phyloP scores from a whole-genome alignment of 139 green algal species.

The Volvox africanus region DNA sequence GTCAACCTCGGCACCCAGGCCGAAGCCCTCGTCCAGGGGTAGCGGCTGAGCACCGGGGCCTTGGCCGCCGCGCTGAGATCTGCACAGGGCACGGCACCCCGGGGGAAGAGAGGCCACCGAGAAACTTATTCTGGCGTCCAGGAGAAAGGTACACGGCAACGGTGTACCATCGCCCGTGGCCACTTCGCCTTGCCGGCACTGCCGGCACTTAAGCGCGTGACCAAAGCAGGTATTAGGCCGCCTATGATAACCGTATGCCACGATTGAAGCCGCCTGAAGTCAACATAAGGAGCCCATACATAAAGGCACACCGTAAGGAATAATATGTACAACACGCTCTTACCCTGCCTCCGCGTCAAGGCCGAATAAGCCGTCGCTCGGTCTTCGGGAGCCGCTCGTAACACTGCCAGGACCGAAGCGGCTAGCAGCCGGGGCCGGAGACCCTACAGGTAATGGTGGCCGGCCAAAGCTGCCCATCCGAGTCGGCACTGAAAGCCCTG shows the following conservation, averaged over 20 bases:
- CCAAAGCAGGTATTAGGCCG: no score
- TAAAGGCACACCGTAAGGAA: no score
- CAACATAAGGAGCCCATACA: no score
- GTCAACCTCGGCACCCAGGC: slow-evolving; percentile 16
- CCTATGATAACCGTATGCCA: no score
- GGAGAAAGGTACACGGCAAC: no score
- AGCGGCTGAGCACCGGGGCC: background rate
- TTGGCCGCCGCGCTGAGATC: background rate
- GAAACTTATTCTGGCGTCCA: no score
- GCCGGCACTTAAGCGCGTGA: no score
- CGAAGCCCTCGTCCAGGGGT: slow-evolving; percentile 7
- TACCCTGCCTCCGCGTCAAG: slow-evolving; percentile 32
- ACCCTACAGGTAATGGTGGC: background rate
- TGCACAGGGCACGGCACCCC: background rate
- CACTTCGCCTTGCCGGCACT: no score
- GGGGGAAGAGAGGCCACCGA: no score
- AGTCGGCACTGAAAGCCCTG: background rate
- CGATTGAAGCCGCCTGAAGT: no score
- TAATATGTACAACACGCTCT: background rate
- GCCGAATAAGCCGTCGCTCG: slow-evolving; percentile 3
- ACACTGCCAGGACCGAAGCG: background rate
- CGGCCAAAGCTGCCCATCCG: background rate
- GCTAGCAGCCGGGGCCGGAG: background rate
- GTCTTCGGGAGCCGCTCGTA: background rate
- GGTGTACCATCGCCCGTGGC: no score